Evolutionary conservation across 306 rosid species (phyloP).

Genomic region (Elaeagnus macrophylla): DNA sequence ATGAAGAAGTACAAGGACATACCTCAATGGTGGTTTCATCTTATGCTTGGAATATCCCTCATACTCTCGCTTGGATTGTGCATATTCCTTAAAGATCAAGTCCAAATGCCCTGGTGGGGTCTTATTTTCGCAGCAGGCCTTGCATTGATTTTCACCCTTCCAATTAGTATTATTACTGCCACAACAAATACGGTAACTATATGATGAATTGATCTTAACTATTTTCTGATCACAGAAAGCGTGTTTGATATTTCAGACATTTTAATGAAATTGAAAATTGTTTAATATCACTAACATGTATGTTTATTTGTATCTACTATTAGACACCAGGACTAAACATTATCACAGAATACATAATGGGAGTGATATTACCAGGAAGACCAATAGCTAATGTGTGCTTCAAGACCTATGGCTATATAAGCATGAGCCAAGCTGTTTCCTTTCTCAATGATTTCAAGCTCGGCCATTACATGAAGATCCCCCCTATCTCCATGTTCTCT

Average conservation of each 20-base stretch:
- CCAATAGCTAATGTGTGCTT: slow-evolving; percentile 73
- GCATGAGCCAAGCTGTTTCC: slow-evolving; percentile 62
- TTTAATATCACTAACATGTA: neutral
- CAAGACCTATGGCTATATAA: slow-evolving; percentile 61
- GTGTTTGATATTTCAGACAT: too few relatives aligned
- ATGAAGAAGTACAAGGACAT: slow-evolving; percentile 55
- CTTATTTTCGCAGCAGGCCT: slow-evolving; percentile 48
- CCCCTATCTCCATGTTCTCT: slow-evolving; percentile 58
- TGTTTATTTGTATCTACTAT: neutral
- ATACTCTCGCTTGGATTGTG: slow-evolving; percentile 30
- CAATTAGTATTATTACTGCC: slow-evolving; percentile 53
- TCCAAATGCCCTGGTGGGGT: slow-evolving; percentile 76
- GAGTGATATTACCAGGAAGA: slow-evolving; percentile 51
- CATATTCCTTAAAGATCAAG: slow-evolving; percentile 32
- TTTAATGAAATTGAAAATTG: too few relatives aligned
- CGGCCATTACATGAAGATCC: slow-evolving; percentile 67
- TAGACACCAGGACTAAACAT: slow-evolving; percentile 59
- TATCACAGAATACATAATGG: slow-evolving; percentile 58
- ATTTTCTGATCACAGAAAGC: neutral
- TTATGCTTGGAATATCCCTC: slow-evolving; percentile 29
- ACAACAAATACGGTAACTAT: slow-evolving; percentile 42
- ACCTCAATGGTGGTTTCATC: slow-evolving; percentile 64
- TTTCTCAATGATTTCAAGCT: slow-evolving; percentile 59
- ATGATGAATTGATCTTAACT: neutral
- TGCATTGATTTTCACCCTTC: slow-evolving; percentile 39